phyloP scores from a whole-genome alignment of 768 basidiomycete genomes.

The Podaxis rugospora region DNA sequence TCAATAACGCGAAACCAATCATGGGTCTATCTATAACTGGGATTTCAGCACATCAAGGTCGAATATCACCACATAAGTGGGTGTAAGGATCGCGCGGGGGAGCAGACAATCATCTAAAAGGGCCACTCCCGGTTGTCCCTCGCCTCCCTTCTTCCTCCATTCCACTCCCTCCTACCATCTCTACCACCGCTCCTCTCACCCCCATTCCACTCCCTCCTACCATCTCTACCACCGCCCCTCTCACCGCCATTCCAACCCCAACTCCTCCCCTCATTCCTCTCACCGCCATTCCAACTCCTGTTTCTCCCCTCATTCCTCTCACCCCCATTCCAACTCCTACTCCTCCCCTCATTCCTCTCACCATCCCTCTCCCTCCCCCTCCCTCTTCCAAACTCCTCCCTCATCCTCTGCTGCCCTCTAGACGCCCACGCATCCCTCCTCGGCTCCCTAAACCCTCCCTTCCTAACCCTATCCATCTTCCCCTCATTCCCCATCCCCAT shows the following conservation, averaged over 20 bases:
- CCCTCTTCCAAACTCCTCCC: constrained; percentile 2
- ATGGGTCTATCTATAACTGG: not conserved
- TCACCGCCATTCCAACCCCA: not conserved
- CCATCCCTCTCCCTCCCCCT: not conserved
- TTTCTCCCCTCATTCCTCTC: not conserved
- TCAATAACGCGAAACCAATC: not conserved
- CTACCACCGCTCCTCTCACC: not conserved
- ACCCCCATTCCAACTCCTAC: not conserved
- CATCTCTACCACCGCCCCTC: not conserved
- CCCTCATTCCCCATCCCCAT: constrained; percentile 9
- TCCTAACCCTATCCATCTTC: constrained; percentile 4
- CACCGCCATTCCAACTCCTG: not conserved
- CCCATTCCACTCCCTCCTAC: not conserved
- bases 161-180: not conserved
- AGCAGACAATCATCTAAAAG: not conserved
- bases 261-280: not conserved
- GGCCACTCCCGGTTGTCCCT: not conserved
- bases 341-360: not conserved
- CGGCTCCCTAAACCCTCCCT: constrained; percentile 12
- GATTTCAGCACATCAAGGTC: no score
- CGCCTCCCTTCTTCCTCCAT: not conserved
- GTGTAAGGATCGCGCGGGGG: no score
- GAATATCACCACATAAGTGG: no score
- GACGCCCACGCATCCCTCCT: constrained; percentile 6
- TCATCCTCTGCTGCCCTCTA: not conserved